Evolutionary conservation across 2,329 filamentous ascomycete species (phyloP).

Genomic region (Penicillium sp.): DNA sequence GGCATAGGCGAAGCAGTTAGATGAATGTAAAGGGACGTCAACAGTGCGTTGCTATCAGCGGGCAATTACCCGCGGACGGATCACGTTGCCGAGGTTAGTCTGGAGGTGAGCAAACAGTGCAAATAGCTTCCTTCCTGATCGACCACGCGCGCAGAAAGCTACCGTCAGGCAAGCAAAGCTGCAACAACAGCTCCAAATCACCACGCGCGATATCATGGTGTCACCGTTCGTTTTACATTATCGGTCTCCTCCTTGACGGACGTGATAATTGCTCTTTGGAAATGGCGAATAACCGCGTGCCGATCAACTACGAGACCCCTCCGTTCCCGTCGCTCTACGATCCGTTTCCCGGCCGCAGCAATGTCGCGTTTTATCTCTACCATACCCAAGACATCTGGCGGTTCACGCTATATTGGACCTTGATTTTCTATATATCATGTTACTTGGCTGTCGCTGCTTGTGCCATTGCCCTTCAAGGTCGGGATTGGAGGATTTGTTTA

Average conservation of each 20-base stretch:
- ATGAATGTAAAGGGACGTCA: background rate
- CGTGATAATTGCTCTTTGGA: background rate
- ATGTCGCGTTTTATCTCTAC: conserved; percentile 70
- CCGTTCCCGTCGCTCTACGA: conserved; percentile 83
- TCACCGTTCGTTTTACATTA: background rate
- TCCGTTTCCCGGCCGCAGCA: conserved; percentile 63
- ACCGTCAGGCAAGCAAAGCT: background rate
- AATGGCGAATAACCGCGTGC: conserved; percentile 50
- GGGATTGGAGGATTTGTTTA: conserved; percentile 62
- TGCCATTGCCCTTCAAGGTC: conserved; percentile 72
- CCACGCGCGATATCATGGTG: conserved; percentile 14
- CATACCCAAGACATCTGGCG: conserved; percentile 79
- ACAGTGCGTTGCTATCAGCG: background rate
- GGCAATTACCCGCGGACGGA: conserved; percentile 29
- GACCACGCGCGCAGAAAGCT: background rate
- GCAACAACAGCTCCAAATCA: background rate
- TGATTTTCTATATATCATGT: conserved; percentile 76
- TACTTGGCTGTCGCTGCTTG: conserved; percentile 74
- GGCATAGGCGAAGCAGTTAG: conserved; percentile 9
- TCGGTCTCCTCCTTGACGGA: conserved; percentile 15
- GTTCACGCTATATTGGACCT: conserved; percentile 85
- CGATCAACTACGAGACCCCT: conserved; percentile 68
- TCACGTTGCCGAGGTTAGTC: conserved; percentile 39
- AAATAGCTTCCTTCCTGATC: conserved; percentile 29
- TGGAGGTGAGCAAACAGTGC: conserved; percentile 35